Conservation (phyloP, 768 basidiomycete genomes). For the Collybiopsis confluens region DNA sequence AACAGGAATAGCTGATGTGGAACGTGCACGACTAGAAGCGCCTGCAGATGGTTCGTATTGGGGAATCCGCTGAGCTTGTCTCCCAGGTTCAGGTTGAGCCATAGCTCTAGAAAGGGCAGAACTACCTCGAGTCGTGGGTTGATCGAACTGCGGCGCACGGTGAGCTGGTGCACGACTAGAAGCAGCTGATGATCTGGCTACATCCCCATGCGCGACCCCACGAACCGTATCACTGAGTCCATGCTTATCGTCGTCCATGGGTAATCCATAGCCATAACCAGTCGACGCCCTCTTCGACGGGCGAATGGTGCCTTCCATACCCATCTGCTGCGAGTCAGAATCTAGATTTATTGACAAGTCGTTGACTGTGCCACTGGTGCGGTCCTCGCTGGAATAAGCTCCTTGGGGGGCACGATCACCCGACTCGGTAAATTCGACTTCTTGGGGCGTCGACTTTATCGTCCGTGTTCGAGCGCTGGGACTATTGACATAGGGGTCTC, state of each 20-base stretch:
- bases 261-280: constrained; percentile 13
- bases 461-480: not conserved
- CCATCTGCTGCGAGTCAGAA: not conserved
- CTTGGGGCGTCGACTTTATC: too few species aligned
- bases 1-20: constrained; percentile 22
- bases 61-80: not conserved
- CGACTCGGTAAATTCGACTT: not conserved
- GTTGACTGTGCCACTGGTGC: not conserved
- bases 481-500: not conserved
- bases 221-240: too few species aligned
- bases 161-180: not conserved
- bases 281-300: not conserved
- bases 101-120: constrained; percentile 2
- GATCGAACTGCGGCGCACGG: not conserved
- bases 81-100: not conserved
- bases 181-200: not conserved
- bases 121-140: not conserved
- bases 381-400: not conserved
- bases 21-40: constrained; percentile 5
- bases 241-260: not conserved
- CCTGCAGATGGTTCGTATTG: not conserved
- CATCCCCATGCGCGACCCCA: not conserved
- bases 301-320: constrained; percentile 6
- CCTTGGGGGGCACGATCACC: not conserved
- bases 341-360: not conserved